These are phyloP conservation scores for Podaxis mareebaensis DNA, from an alignment of 768 basidiomycete genomes.

Conservation along the genomic window DNA sequence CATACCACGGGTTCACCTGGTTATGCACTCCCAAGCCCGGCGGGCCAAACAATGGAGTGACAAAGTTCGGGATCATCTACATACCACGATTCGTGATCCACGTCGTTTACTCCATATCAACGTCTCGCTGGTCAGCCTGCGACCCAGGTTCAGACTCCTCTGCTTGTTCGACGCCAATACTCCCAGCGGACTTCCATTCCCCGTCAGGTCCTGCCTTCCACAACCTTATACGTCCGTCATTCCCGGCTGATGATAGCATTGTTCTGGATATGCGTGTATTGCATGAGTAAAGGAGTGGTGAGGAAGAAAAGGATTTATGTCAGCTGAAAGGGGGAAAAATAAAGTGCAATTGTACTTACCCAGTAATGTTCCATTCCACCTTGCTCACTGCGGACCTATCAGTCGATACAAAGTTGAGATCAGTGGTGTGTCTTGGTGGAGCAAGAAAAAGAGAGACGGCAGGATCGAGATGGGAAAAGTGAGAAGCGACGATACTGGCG, in stretches of 20 bases:
- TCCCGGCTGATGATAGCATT: constrained; percentile 79
- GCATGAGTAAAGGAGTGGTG: neutral
- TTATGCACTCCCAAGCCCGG: too few relatives aligned
- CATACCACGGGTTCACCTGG: too few relatives aligned
- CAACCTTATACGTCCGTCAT: constrained; percentile 78
- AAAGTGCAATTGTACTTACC: constrained; percentile 42
- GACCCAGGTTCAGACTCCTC: constrained; percentile 38
- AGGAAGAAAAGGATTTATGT: neutral
- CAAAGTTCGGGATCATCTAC: too few relatives aligned
- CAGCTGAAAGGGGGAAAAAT: neutral
- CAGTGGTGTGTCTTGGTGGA: neutral
- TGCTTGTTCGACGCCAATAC: constrained; percentile 77
- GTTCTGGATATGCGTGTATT: constrained; percentile 49
- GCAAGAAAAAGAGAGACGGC: neutral
- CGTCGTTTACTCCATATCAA: constrained; percentile 38
- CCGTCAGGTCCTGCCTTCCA: constrained; percentile 86
- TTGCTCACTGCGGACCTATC: constrained; percentile 71
- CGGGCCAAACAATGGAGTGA: too few relatives aligned
- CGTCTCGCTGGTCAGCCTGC: constrained; percentile 35
- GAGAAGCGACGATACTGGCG: neutral
- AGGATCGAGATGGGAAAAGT: neutral
- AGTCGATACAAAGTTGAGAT: neutral
- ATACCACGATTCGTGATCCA: too few relatives aligned
- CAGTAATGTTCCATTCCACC: constrained; percentile 95
- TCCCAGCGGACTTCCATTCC: constrained; percentile 84